Evolutionary conservation across 495 filamentous ascomycete genomes (phyloP), one percentile per base, ranked within the genome.

Genomic region (Xylaria castorea): DNA sequence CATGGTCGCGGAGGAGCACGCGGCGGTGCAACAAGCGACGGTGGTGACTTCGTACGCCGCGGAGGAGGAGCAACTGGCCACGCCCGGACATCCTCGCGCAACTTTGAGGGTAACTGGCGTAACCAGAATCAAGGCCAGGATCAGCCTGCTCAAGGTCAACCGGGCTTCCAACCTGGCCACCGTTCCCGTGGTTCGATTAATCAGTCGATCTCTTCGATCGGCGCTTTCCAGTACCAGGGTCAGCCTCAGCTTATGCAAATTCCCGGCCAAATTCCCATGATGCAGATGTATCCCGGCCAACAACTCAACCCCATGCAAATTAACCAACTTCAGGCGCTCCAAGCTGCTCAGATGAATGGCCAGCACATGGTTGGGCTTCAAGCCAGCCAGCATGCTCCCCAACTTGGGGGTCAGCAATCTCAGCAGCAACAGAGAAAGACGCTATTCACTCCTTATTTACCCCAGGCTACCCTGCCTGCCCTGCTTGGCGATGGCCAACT

Each of bases 41-140:
- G 76, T 55, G 75, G 77, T 36, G 94, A 97, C 72, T 91, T 92
- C 77, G 84, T 87, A 71, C 91, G 93, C 70, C 91, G 93, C 69
- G 88, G 89, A 68, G 91, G 91, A 73, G 82, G 83, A 40, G 84
- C 87, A 46, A 88, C 90, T 68, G 78, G 78, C 55, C 96, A 99
- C 80, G 91, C 88, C 75, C 89, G 97, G 65, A 91, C 90, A 11
- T 87, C 85, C 8, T 99, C 96, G 20, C 88, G 96, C 40, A 99
- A 98, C 79, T 99, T 98, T 81, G 97, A 99, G 73, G 90, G 94
- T 73, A 98, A 99, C 82, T 99, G 96, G 96, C 91, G 96, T 75
- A 95, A 96, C 80, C 96, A 92, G 76, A 86, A 83, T 70, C 88
- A 89, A 71, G 82, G 80, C 51, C 87, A 89, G 73, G 84, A 83